Evolutionary conservation across 257 asterid species (phyloP).

Genomic region (Phtheirospermum japonicum): DNA sequence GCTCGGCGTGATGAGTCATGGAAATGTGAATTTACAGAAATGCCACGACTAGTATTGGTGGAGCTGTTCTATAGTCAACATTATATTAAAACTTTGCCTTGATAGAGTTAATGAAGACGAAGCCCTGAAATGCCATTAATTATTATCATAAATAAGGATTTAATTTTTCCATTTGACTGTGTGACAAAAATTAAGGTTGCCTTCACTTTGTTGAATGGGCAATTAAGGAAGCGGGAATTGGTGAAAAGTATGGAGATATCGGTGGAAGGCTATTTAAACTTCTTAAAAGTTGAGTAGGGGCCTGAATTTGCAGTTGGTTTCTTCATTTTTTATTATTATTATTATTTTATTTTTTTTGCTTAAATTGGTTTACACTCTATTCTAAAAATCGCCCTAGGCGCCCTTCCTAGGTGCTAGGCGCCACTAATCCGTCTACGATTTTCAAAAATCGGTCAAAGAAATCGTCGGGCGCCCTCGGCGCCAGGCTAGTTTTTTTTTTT

Average conservation of each 20-base stretch:
- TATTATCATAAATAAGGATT: background rate
- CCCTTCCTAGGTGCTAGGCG: too few species aligned
- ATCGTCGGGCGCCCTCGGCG: too few species aligned
- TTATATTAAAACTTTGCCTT: slow-evolving; percentile 3
- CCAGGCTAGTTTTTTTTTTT: too few species aligned
- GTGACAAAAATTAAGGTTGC: too few species aligned
- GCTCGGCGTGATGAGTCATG: slow-evolving; percentile 24
- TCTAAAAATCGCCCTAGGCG: too few species aligned
- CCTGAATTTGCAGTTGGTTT: slow-evolving; percentile 1
- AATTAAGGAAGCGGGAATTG: too few species aligned
- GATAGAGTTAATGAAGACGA: background rate
- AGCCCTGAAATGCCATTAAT: slow-evolving; percentile 16
- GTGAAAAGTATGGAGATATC: slow-evolving; percentile 12
- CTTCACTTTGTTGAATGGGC: background rate
- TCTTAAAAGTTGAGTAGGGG: slow-evolving; percentile 10
- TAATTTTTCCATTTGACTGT: background rate
- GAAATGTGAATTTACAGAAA: slow-evolving; percentile 20
- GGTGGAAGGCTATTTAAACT: slow-evolving; percentile 11
- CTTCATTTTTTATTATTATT: too few species aligned
- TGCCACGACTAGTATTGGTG: background rate
- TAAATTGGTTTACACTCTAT: too few species aligned
- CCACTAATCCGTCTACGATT: too few species aligned
- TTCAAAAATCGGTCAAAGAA: too few species aligned
- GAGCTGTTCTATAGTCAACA: slow-evolving; percentile 12
- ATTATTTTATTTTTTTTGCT: too few species aligned